phyloP scores from a whole-genome alignment of 2,329 filamentous ascomycete genomes.

The Venturia aucupariae region DNA sequence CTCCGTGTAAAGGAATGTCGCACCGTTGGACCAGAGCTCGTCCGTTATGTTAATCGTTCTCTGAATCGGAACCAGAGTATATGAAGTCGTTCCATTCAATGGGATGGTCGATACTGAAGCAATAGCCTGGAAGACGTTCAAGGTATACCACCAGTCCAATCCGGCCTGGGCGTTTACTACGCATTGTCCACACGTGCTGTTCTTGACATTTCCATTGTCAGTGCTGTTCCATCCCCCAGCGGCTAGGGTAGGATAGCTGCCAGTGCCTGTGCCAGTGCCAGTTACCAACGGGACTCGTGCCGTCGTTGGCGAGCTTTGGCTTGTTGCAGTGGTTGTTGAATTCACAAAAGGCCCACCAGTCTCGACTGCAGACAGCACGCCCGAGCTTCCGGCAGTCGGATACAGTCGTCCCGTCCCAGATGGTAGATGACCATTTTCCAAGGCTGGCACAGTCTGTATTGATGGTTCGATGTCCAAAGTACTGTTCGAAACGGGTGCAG shows the following conservation, averaged over 20 bases:
- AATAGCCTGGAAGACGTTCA: conserved; percentile 11
- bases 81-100: conserved; percentile 25
- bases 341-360: not conserved
- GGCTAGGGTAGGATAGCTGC: conserved; percentile 1
- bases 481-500: not conserved
- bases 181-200: conserved; percentile 21
- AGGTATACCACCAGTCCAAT: conserved; percentile 24
- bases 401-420: not conserved
- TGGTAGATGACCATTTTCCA: not conserved
- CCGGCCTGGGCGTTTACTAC: conserved; percentile 28
- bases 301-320: not conserved
- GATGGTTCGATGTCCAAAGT: not conserved
- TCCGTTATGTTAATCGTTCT: conserved; percentile 23
- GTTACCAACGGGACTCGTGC: not conserved
- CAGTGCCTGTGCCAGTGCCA: not conserved
- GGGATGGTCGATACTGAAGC: conserved; percentile 11
- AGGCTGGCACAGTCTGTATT: no score
- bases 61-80: conserved; percentile 16
- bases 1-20: conserved; percentile 8
- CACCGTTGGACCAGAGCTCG: conserved; percentile 17
- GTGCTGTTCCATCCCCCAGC: conserved; percentile 5
- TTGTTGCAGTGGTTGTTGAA: not conserved
- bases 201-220: not conserved
- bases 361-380: not conserved
- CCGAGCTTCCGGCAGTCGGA: not conserved